Evolutionary conservation across 2,329 filamentous ascomycete genomes (phyloP).

Genomic region (Monilinia polystroma): DNA sequence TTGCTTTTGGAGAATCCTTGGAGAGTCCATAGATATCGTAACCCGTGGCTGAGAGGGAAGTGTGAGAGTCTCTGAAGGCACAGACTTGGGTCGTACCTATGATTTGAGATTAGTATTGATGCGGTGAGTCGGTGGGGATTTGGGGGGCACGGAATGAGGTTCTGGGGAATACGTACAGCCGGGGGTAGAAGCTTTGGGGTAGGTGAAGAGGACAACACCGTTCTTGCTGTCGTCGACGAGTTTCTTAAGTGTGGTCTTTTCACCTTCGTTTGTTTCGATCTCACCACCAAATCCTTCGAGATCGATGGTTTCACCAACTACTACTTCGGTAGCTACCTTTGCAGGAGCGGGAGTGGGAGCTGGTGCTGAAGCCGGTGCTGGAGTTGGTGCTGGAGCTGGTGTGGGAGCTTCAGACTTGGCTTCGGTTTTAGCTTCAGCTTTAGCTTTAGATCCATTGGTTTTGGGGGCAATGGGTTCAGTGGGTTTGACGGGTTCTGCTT

Average conservation of each 20-base stretch:
- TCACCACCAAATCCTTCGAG: conserved; percentile 65
- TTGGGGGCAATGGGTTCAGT: conserved; percentile 42
- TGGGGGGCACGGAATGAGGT: too few species aligned
- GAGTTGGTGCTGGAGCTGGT: background rate
- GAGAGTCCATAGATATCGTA: conserved; percentile 89
- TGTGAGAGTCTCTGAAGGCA: conserved; percentile 85
- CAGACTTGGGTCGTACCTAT: conserved; percentile 93
- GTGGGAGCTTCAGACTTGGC: conserved; percentile 44
- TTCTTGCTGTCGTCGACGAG: conserved; percentile 80
- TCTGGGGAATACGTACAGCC: conserved; percentile 66
- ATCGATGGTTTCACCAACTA: conserved; percentile 55
- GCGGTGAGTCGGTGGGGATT: too few species aligned
- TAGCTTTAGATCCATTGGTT: conserved; percentile 44
- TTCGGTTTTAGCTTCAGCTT: conserved; percentile 27
- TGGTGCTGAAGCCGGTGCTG: conserved; percentile 37
- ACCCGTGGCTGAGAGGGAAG: conserved; percentile 71
- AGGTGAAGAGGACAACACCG: conserved; percentile 91
- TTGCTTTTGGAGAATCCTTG: conserved; percentile 82
- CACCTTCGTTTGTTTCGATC: conserved; percentile 81
- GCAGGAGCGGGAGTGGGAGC: conserved; percentile 39
- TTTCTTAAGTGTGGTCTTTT: conserved; percentile 73
- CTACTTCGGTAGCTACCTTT: conserved; percentile 41
- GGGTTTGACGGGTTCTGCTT: background rate
- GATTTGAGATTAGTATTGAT: conserved; percentile 15
- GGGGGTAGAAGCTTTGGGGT: conserved; percentile 90